Base-by-base conservation (phyloP, 2,329 filamentous ascomycete species). In the Bipolaris victoriae region DNA sequence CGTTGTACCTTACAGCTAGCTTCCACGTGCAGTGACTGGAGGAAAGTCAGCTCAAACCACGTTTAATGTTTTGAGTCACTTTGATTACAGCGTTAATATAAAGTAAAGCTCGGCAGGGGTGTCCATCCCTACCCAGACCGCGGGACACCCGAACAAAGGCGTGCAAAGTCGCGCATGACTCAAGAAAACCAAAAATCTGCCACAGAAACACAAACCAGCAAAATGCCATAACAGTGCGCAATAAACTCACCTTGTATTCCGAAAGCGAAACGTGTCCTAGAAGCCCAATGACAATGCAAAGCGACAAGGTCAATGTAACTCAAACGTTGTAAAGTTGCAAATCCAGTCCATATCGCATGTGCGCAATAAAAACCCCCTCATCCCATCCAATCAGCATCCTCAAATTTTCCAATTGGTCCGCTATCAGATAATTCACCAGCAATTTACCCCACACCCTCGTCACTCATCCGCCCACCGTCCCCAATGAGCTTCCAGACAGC, bases 101-200 rank as follows among this genome's bases (percentile, higher is more conserved):
- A 56, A 2, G 58, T 20, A 20, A 55, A 56, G 37, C 46, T 56
- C 52, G 57, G 61, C 62, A 64, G 65, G 61, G 61, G 56, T 45
- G 5, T 16, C 35, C 35, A 10, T 37, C 24, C 35, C 10, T 47
- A 18, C 16, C 26, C 39, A 41, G 20, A 15, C 20, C 11, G 20
- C 40, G 40, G 40, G 20, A 43, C 40, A 15, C 13, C 29, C 13
- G 40, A 43, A 43, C 7, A 45, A 45, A 45, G 41, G 37, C n/a
- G 24, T 18, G 10, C 51, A 63, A 64, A 61, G 52, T 39, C 41
- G 55, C 64, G 57, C 64, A 67, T 68, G 65, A 69, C 63, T 66
- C 65, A 67, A 39, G 43, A 20, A 46, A 39, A 40, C 10, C 29
- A 31, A 61, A 51, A 46, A 58, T 52, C 48, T 55, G 51, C 40